These are phyloP conservation scores for Ichthyophthirius multifiliis DNA, from an alignment of 169 alveolate species.

Conservation along the genomic window DNA sequence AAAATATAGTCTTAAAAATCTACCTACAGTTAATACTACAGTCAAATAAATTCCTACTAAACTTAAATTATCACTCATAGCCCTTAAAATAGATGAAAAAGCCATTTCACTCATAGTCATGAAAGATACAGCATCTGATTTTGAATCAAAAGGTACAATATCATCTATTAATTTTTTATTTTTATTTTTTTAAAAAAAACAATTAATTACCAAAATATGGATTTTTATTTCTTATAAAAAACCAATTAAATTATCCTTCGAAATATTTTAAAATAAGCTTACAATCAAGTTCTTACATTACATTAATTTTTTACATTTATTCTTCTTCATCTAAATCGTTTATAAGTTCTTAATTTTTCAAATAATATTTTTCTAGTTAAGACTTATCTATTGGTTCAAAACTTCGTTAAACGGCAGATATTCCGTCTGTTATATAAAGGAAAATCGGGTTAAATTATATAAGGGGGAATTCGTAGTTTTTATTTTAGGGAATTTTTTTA, in stretches of 20 bases:
- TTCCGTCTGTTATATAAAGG: neutral
- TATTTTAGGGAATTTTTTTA: neutral
- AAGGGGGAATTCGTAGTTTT: neutral
- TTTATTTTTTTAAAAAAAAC: too few species aligned
- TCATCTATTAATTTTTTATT: too few species aligned
- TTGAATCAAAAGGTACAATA: too few species aligned
- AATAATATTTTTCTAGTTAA: neutral
- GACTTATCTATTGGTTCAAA: neutral
- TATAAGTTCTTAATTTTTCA: too few species aligned
- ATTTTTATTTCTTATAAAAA: too few species aligned
- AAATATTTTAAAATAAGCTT: too few species aligned
- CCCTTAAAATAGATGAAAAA: constrained; percentile 12
- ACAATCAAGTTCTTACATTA: too few species aligned
- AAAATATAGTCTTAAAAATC: constrained; percentile 49
- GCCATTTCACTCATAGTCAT: constrained; percentile 29
- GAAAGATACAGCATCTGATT: constrained; percentile 22
- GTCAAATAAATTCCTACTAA: constrained; percentile 66
- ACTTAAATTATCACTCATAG: constrained; percentile 18
- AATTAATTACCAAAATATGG: too few species aligned
- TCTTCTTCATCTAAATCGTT: too few species aligned
- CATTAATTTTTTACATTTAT: too few species aligned
- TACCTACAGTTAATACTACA: constrained; percentile 67
- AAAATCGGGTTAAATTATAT: neutral
- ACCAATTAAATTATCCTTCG: too few species aligned
- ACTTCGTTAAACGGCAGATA: neutral